These are phyloP conservation scores for Leccinum broughii DNA, from an alignment of 768 basidiomycete species.

Conservation along the genomic window DNA sequence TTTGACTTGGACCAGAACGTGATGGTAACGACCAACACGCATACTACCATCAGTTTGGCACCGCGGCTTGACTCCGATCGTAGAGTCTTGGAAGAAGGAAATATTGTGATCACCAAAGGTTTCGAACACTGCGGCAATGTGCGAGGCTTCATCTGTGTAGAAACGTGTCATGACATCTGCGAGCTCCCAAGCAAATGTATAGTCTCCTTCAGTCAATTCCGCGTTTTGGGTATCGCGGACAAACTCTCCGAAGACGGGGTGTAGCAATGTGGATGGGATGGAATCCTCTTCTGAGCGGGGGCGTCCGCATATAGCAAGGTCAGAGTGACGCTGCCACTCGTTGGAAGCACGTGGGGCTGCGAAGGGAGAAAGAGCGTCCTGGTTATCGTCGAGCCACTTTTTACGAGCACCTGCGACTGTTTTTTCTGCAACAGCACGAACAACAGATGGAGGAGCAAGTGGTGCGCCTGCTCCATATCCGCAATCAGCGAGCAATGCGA, in stretches of 20 bases:
- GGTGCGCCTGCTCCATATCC: not conserved
- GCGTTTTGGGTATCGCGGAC: not conserved
- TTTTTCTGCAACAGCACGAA: not conserved
- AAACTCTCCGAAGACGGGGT: not conserved
- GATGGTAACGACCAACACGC: too few relatives aligned
- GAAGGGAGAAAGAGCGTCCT: not conserved
- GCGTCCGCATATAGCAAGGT: not conserved
- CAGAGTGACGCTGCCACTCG: not conserved
- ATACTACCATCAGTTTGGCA: too few relatives aligned
- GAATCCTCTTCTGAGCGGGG: not conserved
- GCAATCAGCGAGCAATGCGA: not conserved
- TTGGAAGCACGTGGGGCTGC: too few relatives aligned
- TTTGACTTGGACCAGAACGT: slow-evolving; percentile 20
- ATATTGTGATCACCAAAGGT: too few relatives aligned
- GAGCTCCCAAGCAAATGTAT: not conserved
- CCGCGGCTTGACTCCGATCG: too few relatives aligned
- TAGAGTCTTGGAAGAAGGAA: too few relatives aligned
- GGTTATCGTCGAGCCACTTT: not conserved
- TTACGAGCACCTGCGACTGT: too few relatives aligned
- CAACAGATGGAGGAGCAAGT: not conserved
- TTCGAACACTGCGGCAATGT: too few relatives aligned
- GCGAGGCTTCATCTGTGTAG: not conserved
- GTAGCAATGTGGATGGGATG: not conserved
- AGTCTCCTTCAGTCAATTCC: not conserved
- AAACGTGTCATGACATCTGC: not conserved